Base-by-base conservation (phyloP, 192 early-diverging fungal genomes). In the Mycoemilia scoparia region DNA sequence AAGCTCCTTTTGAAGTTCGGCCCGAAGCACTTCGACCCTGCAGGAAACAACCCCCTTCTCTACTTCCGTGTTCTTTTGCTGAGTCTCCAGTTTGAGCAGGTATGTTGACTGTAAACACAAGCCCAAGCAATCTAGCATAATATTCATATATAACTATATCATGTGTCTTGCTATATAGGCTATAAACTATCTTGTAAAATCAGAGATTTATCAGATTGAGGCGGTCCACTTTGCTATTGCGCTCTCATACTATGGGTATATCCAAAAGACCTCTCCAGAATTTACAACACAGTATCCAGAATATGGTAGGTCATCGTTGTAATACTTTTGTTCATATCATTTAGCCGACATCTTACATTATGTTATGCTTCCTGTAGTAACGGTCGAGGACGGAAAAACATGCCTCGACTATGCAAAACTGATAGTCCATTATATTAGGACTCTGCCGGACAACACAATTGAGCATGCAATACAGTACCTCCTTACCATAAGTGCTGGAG, bases 201-300 rank as follows among this genome's bases (percentile, higher is more conserved):
- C 61, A 14, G 73, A 70, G 12, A 53, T 44, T 4, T 77, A 63
- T 47, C 56, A 63, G 9, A 48, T 83, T 5, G 91, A 98, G 37
- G 86, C 85, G 9, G 73, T 96, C 7, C 91, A 96, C 46, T 79
- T 93, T 60, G 86, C 81, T 10, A 71, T 92, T 25, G 66, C 76
- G 1, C 52, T 90, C 49, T 77, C 70, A 2, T 74, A 81, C 52
- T 72, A 76, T 41, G 82, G 90, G 7, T 47, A 84, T 30, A 57
- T 98, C 9, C 61, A 71, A 11, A 66, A 86, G 18, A 74, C 85
- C 2, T 41, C 70, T 3, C 54, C 45, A 24, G 58, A n/a, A n/a
- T n/a, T n/a, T n/a, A n/a, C n/a, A n/a, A n/a, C n/a, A n/a, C n/a
- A n/a, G n/a, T n/a, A n/a, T n/a, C n/a, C n/a, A n/a, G n/a, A n/a